Percentiles rank a stretch among this genome's conserved stretches.
phyloP scores from a whole-genome alignment of 257 asterid species.

The Rhazya stricta region DNA sequence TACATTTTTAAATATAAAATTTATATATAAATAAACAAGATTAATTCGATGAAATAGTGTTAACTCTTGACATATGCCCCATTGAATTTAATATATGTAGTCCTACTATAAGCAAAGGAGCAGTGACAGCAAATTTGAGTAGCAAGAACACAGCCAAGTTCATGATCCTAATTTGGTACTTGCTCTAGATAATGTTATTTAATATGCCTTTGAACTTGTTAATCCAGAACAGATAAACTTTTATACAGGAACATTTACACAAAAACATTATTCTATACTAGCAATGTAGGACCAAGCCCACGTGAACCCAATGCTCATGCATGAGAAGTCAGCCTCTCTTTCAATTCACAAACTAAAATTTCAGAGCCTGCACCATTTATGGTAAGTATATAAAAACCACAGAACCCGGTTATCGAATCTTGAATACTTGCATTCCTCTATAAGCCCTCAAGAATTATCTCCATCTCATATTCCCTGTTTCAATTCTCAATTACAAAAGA shows the following conservation, averaged over 20 bases:
- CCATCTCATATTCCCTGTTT: conserved; percentile 17
- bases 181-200: conserved; percentile 24
- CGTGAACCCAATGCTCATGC: conserved; percentile 62
- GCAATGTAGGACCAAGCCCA: conserved; percentile 72
- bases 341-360: conserved; percentile 19
- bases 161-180: conserved; percentile 49
- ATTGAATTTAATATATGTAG: not conserved
- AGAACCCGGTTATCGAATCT: conserved; percentile 9
- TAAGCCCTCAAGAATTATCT: conserved; percentile 11
- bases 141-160: conserved; percentile 37
- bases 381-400: conserved; percentile 11
- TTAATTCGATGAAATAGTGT: not conserved
- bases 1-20: too few species aligned
- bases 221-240: conserved; percentile 45
- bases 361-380: conserved; percentile 28
- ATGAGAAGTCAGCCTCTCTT: conserved; percentile 51
- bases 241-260: conserved; percentile 24
- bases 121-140: conserved; percentile 1
- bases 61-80: too few species aligned
- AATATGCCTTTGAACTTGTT: conserved; percentile 40
- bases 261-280: conserved; percentile 28
- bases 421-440: conserved; percentile 17
- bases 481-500: not conserved
- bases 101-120: conserved; percentile 9
- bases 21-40: too few species aligned